Base-by-base conservation (phyloP, 345 rosid genomes). In the Jatropha curcas region DNA sequence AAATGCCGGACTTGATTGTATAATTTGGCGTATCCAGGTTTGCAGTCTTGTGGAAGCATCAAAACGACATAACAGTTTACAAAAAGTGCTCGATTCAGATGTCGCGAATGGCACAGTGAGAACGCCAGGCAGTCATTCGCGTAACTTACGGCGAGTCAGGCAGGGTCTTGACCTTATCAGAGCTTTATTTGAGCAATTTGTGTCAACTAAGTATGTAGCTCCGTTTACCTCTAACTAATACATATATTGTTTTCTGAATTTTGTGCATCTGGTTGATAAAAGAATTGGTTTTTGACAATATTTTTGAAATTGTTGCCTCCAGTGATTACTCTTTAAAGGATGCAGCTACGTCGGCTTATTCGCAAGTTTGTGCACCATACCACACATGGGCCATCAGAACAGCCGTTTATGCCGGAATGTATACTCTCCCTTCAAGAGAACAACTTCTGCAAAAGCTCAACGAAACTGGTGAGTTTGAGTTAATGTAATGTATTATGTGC, bases 331-430 rank as follows among this genome's bases (percentile, higher is more conserved):
- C 93, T 16, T 84, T 92, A 75, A 92, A 82, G 84, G 89, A 90
- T 2, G 97, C 97, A 17, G 98, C 97, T 7, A 82, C 97, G 24
- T 80, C 92, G 17, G 97, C 98, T 68, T 94, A 90, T 74, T 71
- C 92, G 0, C 86, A 87, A 83, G 97, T 94, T 6, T 92, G 97
- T 62, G 98, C 98, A 22, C 98, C 97, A 22, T 94, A 70, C 70
- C 98, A 90, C 60, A 82, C 94, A 5, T 90, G 98, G 99, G 84
- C 96, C 0, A 86, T 92, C 62, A 80, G 98, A 70, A 84, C 97
- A 12, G 98, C 98, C 1, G 98, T 90, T 77, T 92, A 86, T 70
- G 97, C 98, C 1, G 98, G 97, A 65, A 94, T 94, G 98, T 90
- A 88, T 71, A 81, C 99, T 53, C 92, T 94, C 62, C 99, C 99